Percentiles rank a stretch among this genome's conserved stretches.
Evolutionary conservation across 192 early-diverging fungal genomes (phyloP).

Genomic region (Pecoramyces ruminantium): DNA sequence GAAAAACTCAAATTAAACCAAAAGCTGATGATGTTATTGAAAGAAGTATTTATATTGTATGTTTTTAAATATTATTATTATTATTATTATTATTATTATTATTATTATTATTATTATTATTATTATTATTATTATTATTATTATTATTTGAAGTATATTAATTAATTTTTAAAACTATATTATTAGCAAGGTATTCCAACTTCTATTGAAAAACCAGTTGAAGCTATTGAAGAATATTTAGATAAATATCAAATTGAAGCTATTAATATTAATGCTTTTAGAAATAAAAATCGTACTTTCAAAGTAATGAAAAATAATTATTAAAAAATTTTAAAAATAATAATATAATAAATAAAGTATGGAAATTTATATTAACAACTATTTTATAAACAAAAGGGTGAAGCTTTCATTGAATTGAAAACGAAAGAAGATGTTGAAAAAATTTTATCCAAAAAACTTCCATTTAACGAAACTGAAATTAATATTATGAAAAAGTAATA

Average conservation of each 20-base stretch:
- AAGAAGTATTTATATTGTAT: constrained; percentile 33
- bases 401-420: not conserved
- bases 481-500: not conserved
- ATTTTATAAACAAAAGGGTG: not conserved
- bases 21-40: constrained; percentile 12
- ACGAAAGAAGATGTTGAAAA: not conserved
- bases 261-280: not conserved
- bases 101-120: too few species aligned
- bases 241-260: not conserved
- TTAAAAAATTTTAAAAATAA: too few species aligned
- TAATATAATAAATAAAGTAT: too few species aligned
- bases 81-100: not conserved
- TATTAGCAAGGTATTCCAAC: not conserved
- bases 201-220: not conserved
- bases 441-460: not conserved
- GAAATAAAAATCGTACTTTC: not conserved
- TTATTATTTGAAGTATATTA: too few species aligned
- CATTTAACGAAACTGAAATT: not conserved
- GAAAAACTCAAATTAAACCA: constrained; percentile 15
- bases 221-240: not conserved
- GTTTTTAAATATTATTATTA: not conserved
- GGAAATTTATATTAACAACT: too few species aligned
- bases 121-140: too few species aligned
- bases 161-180: too few species aligned
- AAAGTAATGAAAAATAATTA: not conserved